phyloP scores from a whole-genome alignment of 805 yeast species.

The Wickerhamiella sergipiensis region DNA sequence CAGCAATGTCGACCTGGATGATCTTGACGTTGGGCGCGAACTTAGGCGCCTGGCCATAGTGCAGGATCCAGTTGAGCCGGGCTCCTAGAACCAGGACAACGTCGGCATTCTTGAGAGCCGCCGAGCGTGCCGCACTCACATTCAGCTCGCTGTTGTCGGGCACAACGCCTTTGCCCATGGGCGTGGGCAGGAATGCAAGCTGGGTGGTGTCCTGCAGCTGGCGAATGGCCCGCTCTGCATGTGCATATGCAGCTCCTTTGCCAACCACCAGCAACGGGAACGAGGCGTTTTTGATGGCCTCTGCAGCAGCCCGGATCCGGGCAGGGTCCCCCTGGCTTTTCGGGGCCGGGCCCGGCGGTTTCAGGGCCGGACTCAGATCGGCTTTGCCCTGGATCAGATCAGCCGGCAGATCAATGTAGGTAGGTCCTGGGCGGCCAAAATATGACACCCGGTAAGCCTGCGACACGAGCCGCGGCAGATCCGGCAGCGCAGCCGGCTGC shows the following conservation, averaged over 20 bases:
- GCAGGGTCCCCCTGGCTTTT: constrained; percentile 26
- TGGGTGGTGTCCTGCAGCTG: constrained; percentile 30
- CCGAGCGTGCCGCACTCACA: constrained; percentile 50
- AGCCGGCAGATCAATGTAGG: constrained; percentile 56
- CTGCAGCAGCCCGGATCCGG: constrained; percentile 27
- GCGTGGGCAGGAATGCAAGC: constrained; percentile 54
- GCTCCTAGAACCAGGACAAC: constrained; percentile 51
- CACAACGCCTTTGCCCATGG: constrained; percentile 67
- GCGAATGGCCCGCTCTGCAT: constrained; percentile 30
- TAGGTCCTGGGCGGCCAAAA: constrained; percentile 44
- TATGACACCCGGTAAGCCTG: constrained; percentile 34
- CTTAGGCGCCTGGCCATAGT: constrained; percentile 47
- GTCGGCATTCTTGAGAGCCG: constrained; percentile 44
- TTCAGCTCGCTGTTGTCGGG: constrained; percentile 36
- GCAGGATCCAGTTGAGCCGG: constrained; percentile 60
- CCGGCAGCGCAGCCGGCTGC: constrained; percentile 26
- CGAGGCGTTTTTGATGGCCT: constrained; percentile 25
- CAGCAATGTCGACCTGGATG: constrained; percentile 42
- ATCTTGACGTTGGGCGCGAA: constrained; percentile 34
- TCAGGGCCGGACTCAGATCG: constrained; percentile 3
- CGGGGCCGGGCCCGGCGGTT: constrained; percentile 26
- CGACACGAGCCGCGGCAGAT: constrained; percentile 29
- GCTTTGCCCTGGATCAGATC: constrained; percentile 33
- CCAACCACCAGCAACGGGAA: constrained; percentile 48
- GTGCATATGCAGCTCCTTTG: constrained; percentile 45